Evolutionary conservation across 2,329 filamentous ascomycete species (phyloP).

Genomic region (Lachnellula willkommii): DNA sequence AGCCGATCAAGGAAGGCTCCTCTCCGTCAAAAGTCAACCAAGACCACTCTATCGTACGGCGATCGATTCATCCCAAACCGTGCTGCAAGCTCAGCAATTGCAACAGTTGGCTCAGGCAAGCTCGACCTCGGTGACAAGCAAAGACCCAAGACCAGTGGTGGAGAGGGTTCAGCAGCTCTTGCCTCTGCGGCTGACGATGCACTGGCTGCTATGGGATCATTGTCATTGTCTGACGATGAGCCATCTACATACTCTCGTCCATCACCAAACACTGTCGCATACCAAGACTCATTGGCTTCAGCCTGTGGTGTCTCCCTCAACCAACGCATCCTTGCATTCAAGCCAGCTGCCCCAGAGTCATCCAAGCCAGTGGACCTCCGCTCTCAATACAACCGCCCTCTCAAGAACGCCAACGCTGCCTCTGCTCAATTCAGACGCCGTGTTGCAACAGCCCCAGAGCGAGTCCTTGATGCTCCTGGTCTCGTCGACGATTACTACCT

Average conservation of each 20-base stretch:
- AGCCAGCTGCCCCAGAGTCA: constrained; percentile 95
- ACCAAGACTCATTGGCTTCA: constrained; percentile 83
- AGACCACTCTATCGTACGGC: constrained; percentile 75
- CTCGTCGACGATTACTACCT: constrained; percentile 99
- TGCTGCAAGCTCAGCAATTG: constrained; percentile 79
- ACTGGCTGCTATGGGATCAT: constrained; percentile 70
- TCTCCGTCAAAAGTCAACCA: constrained; percentile 52
- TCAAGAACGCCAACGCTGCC: constrained; percentile 68
- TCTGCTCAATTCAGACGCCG: constrained; percentile 86
- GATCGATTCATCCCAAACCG: constrained; percentile 98
- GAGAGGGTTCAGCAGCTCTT: constrained; percentile 70
- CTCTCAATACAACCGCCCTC: constrained; percentile 94
- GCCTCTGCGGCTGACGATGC: constrained; percentile 69
- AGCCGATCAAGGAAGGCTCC: constrained; percentile 50
- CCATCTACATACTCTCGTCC: constrained; percentile 66
- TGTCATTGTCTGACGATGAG: constrained; percentile 67
- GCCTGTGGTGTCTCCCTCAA: constrained; percentile 91
- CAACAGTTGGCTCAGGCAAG: constrained; percentile 77
- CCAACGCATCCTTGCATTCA: constrained; percentile 95
- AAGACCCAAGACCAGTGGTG: constrained; percentile 64
- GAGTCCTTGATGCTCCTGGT: constrained; percentile 91
- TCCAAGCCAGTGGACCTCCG: constrained; percentile 97
- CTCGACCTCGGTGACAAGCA: constrained; percentile 66
- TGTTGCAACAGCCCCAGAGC: constrained; percentile 90
- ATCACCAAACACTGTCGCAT: constrained; percentile 82